Percentiles rank a stretch among this genome's conserved stretches.
Evolutionary conservation across 2,329 filamentous ascomycete genomes (phyloP).

Genomic region (Gliomastix tumulicola): DNA sequence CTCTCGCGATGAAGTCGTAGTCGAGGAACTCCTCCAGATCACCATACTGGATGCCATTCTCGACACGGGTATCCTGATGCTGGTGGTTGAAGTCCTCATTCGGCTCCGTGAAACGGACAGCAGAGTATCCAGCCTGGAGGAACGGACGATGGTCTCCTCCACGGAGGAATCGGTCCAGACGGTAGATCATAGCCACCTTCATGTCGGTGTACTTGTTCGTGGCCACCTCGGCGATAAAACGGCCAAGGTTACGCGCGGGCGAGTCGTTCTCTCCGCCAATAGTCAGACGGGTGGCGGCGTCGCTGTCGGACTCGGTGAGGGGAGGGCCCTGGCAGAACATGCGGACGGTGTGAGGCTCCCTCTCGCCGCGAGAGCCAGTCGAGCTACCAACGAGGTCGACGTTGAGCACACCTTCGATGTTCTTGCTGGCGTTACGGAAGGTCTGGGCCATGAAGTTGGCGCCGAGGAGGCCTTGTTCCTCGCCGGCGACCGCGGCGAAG

Average conservation of each 20-base stretch:
- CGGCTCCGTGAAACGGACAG: conserved; percentile 49
- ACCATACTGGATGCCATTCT: conserved; percentile 44
- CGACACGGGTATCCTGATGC: conserved; percentile 44
- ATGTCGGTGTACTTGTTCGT: conserved; percentile 43
- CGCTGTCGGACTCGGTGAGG: conserved; percentile 28
- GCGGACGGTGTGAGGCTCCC: conserved; percentile 44
- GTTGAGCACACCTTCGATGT: conserved; percentile 51
- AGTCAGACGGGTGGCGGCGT: conserved; percentile 28
- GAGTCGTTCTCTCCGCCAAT: conserved; percentile 48
- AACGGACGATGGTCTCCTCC: conserved; percentile 51
- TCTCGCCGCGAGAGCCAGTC: conserved; percentile 33
- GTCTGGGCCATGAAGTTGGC: conserved; percentile 43
- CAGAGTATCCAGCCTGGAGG: conserved; percentile 46
- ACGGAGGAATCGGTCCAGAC: conserved; percentile 47
- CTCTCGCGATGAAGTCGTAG: conserved; percentile 44
- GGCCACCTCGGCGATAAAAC: conserved; percentile 47
- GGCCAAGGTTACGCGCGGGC: conserved; percentile 45
- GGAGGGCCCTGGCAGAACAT: conserved; percentile 44
- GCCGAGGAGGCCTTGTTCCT: conserved; percentile 50
- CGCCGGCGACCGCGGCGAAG: conserved; percentile 49
- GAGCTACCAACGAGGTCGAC: conserved; percentile 50
- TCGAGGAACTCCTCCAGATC: conserved; percentile 51
- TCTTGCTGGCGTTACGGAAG: conserved; percentile 39
- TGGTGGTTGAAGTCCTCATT: conserved; percentile 51
- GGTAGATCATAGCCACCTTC: conserved; percentile 48